phyloP scores from a whole-genome alignment of 345 rosid genomes.

The Arabidopsis thaliana region TAIR10.1 NC_003076.8:168501-169000 shows the following conservation, averaged over 20 bases:
- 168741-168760: conserved; percentile 56
- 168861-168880: conserved; percentile 7
- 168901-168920: not conserved
- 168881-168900: conserved; percentile 11
- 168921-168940: conserved; percentile 21
- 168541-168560: conserved; percentile 58
- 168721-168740: conserved; percentile 56
- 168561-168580: conserved; percentile 49
- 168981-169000: conserved; percentile 6
- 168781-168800: conserved; percentile 61
- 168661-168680: not conserved
- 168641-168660: conserved; percentile 6
- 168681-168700: conserved; percentile 35
- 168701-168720: conserved; percentile 53
- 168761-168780: conserved; percentile 52
- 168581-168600: conserved; percentile 57
- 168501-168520: conserved; percentile 55
- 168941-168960: conserved; percentile 22
- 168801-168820: conserved; percentile 73
- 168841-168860: conserved; percentile 42
- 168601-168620: conserved; percentile 44
- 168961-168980: conserved; percentile 5
- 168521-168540: conserved; percentile 67
- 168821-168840: conserved; percentile 92
- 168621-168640: conserved; percentile 25